These are phyloP conservation scores for Tolypocladium inflatum DNA, from an alignment of 2,329 filamentous ascomycete species.

Conservation along the genomic window DNA sequence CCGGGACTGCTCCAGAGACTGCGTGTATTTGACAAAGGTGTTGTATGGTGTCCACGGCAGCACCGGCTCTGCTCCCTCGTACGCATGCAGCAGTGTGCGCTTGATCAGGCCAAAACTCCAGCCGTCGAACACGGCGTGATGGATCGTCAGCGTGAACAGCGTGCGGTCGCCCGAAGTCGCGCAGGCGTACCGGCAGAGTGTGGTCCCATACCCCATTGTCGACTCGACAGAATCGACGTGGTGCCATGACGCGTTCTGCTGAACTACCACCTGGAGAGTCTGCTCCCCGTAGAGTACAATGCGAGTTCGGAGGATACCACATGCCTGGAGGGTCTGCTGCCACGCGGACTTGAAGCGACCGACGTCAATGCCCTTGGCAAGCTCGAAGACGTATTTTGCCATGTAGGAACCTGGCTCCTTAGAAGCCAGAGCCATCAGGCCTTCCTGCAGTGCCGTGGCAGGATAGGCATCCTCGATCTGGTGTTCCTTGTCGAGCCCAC, in stretches of 20 bases:
- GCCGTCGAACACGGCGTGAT: neutral
- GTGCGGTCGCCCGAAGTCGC: neutral
- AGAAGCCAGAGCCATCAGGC: constrained; percentile 24
- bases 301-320: constrained; percentile 5
- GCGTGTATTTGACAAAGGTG: too few relatives aligned
- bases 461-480: constrained; percentile 23
- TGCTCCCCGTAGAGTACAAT: constrained; percentile 1
- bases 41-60: too few relatives aligned
- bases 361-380: constrained; percentile 10
- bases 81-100: too few relatives aligned
- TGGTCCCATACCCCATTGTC: too few relatives aligned
- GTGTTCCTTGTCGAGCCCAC: constrained; percentile 1
- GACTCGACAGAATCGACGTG: too few relatives aligned
- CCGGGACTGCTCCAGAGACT: too few relatives aligned
- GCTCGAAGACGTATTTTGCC: constrained; percentile 15
- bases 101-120: neutral
- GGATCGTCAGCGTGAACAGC: neutral
- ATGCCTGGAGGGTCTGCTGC: constrained; percentile 5
- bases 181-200: neutral
- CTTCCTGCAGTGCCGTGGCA: constrained; percentile 29
- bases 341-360: constrained; percentile 17
- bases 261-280: too few relatives aligned
- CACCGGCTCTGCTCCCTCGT: neutral
- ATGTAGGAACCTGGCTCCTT: constrained; percentile 26
- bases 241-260: neutral